Evolutionary conservation across 202 grass and related monocot species (phyloP).

Genomic region (Cymbopogon flexuosus): DNA sequence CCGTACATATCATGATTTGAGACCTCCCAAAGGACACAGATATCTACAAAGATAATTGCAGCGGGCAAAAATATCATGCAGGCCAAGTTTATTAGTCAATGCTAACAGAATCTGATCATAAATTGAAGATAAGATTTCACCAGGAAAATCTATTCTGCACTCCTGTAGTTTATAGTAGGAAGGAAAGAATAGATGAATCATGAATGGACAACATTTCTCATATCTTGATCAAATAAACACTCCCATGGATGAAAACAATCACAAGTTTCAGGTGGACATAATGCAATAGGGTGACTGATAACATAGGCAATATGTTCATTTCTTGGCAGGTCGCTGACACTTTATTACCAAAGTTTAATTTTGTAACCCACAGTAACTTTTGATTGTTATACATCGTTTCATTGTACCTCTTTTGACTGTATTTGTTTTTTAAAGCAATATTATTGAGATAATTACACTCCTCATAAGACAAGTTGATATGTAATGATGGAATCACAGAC

Average conservation of each 20-base stretch:
- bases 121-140: neutral
- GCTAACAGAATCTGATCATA: neutral
- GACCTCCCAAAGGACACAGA: neutral
- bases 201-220: neutral
- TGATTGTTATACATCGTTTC: neutral
- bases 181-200: neutral
- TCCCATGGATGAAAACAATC: neutral
- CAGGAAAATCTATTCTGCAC: neutral
- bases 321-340: neutral
- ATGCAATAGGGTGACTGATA: neutral
- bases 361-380: neutral
- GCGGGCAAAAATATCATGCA: neutral
- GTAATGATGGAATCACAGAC: neutral
- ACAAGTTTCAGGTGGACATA: neutral
- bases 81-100: neutral
- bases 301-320: neutral
- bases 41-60: neutral
- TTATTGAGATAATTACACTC: constrained; percentile 2
- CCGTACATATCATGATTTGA: neutral
- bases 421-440: neutral
- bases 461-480: neutral
- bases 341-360: neutral
- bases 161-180: neutral
- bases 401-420: neutral
- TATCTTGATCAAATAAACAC: neutral